These are phyloP conservation scores for Ganoderma multipileum DNA, from an alignment of 1,284 basidiomycete species.

Conservation along the genomic window DNA sequence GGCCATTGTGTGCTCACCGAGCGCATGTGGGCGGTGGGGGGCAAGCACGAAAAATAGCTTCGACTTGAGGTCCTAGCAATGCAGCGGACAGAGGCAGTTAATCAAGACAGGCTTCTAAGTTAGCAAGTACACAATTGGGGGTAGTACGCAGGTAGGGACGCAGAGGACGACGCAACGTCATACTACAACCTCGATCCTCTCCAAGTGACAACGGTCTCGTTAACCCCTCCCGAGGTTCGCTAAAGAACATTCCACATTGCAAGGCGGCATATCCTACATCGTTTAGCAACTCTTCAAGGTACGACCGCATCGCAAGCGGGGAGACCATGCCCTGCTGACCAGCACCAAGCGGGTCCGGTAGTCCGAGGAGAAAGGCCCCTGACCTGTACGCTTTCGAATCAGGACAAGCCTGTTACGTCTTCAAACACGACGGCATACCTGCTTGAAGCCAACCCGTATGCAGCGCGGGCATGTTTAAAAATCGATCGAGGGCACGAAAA, in stretches of 20 bases:
- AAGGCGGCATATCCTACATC: too few relatives aligned
- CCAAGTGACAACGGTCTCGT: neutral
- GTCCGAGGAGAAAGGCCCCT: neutral
- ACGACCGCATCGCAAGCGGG: neutral
- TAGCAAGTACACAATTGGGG: neutral
- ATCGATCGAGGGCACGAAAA: constrained; percentile 4
- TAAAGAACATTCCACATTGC: too few relatives aligned
- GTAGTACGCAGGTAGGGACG: neutral
- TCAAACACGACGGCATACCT: neutral
- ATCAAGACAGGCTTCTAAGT: too few relatives aligned
- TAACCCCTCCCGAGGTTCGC: too few relatives aligned
- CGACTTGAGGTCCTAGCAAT: too few relatives aligned
- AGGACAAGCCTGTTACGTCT: neutral
- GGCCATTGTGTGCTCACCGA: too few relatives aligned
- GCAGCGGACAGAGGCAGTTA: too few relatives aligned
- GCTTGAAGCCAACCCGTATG: neutral
- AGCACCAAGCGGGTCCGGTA: neutral
- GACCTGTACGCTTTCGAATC: neutral
- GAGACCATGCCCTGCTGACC: neutral
- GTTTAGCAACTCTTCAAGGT: neutral
- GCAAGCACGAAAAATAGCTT: too few relatives aligned
- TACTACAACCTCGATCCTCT: neutral
- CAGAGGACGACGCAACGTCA: neutral
- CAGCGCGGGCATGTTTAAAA: neutral
- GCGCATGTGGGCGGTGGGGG: too few relatives aligned